Evolutionary conservation across 768 basidiomycete species (phyloP), one percentile per base, ranked within the genome.

Genomic region (Termitomyces sp.): DNA sequence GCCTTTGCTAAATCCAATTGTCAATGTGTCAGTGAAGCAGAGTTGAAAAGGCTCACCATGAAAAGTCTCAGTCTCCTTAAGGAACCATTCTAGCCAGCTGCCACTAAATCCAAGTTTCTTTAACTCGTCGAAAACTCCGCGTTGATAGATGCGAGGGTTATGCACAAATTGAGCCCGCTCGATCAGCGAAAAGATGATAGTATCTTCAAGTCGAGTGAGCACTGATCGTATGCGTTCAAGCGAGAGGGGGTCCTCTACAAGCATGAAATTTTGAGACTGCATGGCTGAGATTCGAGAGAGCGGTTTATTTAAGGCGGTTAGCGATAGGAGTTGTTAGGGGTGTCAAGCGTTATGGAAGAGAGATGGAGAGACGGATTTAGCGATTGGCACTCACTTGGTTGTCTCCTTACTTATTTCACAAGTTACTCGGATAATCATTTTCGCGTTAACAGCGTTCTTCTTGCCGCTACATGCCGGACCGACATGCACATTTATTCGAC

Each of bases 51-150:
- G 57, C 90, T 61, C 59, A 93, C 97, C 94, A 72, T 98, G 97
- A 74, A 97, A 97, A 0, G 82, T 80, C 76, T 99, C 97, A 0
- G 79, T 98, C 74, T 98, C 96, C 65, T 88, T 87, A 73, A 99
- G 75, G 74, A 99, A 95, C 97, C 97, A 99, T 59, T 98, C 91
- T 3, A 99, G 78, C 95, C 94, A 98, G 60, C 87, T 93, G 3
- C 93, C 93, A 5, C 82, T 66, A 70, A 94, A 95, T 0, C 86
- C 87, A 33, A 85, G 70, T 41, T 85, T 80, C 41, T 77, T 79
- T 43, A 97, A 79, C 71, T 95, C 91, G 36, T 84, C 71, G 73
- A 98, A 92, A 1, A 81, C 86, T 24, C 86, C 90, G 16, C 79
- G 80, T 53, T 86, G 77, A 74, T 99, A 99, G 58, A 97, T 95